Conservation (phyloP, 148 eudicot species). For the Persicaria maculosa region DNA sequence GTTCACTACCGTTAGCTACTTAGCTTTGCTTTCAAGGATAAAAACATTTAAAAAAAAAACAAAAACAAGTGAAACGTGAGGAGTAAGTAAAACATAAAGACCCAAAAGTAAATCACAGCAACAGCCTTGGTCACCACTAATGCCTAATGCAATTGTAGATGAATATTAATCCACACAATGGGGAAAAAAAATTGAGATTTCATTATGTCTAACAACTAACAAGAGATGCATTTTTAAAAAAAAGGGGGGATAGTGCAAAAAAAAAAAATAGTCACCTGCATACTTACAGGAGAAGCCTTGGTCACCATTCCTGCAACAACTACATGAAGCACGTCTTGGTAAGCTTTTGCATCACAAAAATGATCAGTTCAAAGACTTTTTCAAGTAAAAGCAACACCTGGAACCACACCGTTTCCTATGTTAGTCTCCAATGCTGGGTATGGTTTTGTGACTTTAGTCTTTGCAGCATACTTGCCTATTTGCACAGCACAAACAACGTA, state of each 20-base stretch:
- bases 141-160: no score
- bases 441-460: constrained; percentile 14
- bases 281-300: constrained; percentile 21
- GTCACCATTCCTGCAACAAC: constrained; percentile 17
- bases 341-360: constrained; percentile 21
- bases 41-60: background rate
- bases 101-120: background rate
- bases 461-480: constrained; percentile 24
- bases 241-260: background rate
- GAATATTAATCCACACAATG: no score
- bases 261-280: constrained; percentile 18
- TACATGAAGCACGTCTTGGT: constrained; percentile 15
- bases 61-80: background rate
- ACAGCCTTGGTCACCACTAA: background rate
- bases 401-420: constrained; percentile 19
- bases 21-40: background rate
- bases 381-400: constrained; percentile 27
- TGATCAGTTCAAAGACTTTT: constrained; percentile 22
- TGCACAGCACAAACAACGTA: constrained; percentile 15
- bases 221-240: background rate
- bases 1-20: background rate
- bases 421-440: constrained; percentile 19
- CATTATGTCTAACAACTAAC: background rate
- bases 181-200: background rate
- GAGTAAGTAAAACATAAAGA: background rate